Base-by-base conservation (phyloP, 1,139 yeast species). In the Candida buenavistaensis region DNA sequence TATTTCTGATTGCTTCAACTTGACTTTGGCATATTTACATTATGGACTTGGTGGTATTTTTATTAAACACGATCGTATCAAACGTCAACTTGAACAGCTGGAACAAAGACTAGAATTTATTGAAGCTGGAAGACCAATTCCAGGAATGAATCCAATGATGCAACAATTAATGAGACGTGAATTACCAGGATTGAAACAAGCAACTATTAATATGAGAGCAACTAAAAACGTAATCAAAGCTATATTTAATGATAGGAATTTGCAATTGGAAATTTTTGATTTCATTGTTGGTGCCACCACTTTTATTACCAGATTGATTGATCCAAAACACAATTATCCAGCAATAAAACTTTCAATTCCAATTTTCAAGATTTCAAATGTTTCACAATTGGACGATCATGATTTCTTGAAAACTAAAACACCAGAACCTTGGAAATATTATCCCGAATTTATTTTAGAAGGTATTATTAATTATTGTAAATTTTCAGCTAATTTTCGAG, bases 21-120 rank as follows among this genome's bases (percentile, higher is more conserved):
- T 92, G 39, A 79, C 94, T 7, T 66, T 84, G 33, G 80, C 95
- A 0, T 89, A 83, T 55, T 63, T 88, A 37, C 90, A 92, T 47
- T 94, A 85, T 58, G 99, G 97, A 29, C 64, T 88, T 27, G 95
- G 95, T 22, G 97, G 97, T 32, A 63, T 85, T 0, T 63, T 72
- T 35, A 69, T 80, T 30, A 73, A 74, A 31, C 78, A 77, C 44
- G 79, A 78, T 35, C 73, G 81, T 39, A 54, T 80, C 26, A 71
- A 75, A 39, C 67, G 68, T 26, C 68, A 68, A 37, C 62, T 79
- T 25, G 75, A 78, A 35, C 81, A 78, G 42, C 45, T 74, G 23
- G 68, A 72, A 32, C 72, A 69, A 41, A 75, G 82, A 39, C 52
- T 82, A 13, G 75, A 71, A 5, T 70, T 63, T 51, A 49, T 79